A percentile compares a stretch with the other conserved stretches of the same genome.
These are phyloP conservation scores for Phyllostachys edulis DNA, from an alignment of 176 grass and related monocot species.

Conservation along the genomic window DNA sequence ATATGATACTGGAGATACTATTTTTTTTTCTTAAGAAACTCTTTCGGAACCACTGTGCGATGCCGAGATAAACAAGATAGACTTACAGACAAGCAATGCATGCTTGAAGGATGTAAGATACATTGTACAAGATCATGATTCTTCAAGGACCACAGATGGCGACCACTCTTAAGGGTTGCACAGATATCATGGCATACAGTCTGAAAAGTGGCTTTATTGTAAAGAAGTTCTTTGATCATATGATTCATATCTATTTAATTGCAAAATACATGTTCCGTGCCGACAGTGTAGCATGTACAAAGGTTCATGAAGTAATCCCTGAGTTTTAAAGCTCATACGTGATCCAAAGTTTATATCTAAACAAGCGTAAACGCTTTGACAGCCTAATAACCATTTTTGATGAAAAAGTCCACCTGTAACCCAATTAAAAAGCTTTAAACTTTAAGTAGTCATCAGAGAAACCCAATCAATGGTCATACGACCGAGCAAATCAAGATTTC, in stretches of 20 bases:
- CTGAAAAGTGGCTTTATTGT: background rate
- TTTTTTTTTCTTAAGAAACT: background rate
- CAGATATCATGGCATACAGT: background rate
- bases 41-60: background rate
- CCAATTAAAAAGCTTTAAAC: conserved; percentile 6
- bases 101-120: background rate
- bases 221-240: background rate
- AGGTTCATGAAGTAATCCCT: background rate
- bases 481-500: background rate
- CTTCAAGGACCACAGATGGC: background rate
- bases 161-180: background rate
- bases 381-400: background rate
- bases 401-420: background rate
- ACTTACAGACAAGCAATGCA: background rate
- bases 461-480: background rate
- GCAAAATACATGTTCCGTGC: background rate
- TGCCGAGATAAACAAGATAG: background rate
- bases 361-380: background rate
- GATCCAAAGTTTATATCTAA: background rate
- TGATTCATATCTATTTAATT: background rate
- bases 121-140: background rate
- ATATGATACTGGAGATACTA: too few species aligned
- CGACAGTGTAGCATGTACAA: conserved; percentile 9
- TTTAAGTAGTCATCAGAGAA: background rate
- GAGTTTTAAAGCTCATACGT: conserved; percentile 2